Evolutionary conservation across 305 asterid species (phyloP), one percentile per base, ranked within the genome.

Genomic region (Ruellia speciosa): DNA sequence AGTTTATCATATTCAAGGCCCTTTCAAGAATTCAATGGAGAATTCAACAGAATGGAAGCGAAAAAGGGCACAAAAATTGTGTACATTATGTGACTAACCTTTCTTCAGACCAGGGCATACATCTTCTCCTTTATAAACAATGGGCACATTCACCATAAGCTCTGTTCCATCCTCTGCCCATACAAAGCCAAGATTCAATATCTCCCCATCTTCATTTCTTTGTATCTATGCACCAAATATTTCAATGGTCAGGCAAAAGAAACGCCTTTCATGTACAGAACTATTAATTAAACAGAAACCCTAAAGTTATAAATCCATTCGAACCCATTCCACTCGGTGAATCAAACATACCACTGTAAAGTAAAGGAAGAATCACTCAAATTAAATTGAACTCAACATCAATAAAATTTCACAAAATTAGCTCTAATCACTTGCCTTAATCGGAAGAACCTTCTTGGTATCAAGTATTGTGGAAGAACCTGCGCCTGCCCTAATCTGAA

Each of bases 121-220:
- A 58, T 85, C 88, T 70, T 81, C 85, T 52, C 98, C 98, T 69
- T 77, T 83, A 41, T 78, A 85, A 63, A 83, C 93, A 61, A 85
- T 65, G 8, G 96, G 96, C 70, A 87, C 86, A 10, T 90, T 86
- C 46, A 90, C 95, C 80, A 74, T 75, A 24, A 87, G 74, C 58
- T 76, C 75, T 6, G 92, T 71, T 40, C 95, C 94, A 16, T 87
- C 94, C 70, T 90, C 94, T 15, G 95, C 96, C 98, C 96, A 90
- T 5, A 81, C 93, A 40, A 90, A 75, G 56, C 85, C 98, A 83
- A 90, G 70, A 72, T 90, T 90, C 82, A 87, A 59, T 70, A 90
- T 74, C 65, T 73, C 83, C 61, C 96, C 98, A 20, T 79, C 85
- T 65, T 79, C 83, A 65, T 87, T 85, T 79, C 49, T 73, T 62